Evolutionary conservation across 768 basidiomycete genomes (phyloP), one percentile per base, ranked within the genome.

Genomic region (Russula emetica): DNA sequence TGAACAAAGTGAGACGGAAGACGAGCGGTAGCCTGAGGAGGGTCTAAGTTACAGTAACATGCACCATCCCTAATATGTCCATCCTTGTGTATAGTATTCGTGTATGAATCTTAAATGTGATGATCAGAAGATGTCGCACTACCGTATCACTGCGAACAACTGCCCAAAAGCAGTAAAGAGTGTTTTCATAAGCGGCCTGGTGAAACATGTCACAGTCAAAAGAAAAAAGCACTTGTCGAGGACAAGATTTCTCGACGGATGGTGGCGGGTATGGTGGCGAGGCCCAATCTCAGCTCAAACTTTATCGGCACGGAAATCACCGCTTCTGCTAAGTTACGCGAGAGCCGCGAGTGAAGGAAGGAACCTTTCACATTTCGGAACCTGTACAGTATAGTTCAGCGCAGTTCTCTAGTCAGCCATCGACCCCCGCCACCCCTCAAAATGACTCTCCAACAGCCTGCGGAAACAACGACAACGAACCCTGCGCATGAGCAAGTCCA

Each of bases 121-220:
- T 5, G 16, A 40, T 7, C 16, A 40, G 2, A 40, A 18, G 16
- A 40, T 14, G 11, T 36, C 32, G 32, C 32, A 32, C 32, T 13
- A 36, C 36, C 1, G 36, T 13, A 36, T 9, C 36, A 8, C 14
- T 36, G 36, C 1, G 34, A 34, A 34, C 11, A 34, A 34, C 36
- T 36, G 36, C 36, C 36, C 36, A 13, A 36, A 36, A 13, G 5
- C 36, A 36, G 36, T 13, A 36, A 36, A 36, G 36, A 14, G 9
- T n/a, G 44, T 45, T 45, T 20, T 49, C 47, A 49, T 24, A 9
- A 49, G 26, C 26, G 47, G 22, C 13, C 13, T 9, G 47, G 42
- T 61, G 62, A 59, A 63, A 63, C 62, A 40, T 40, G 57, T 53
- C 51, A 44, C n/a, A 45, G 51, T 44, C 26, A 26, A n/a, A n/a